Conservation (phyloP, 2,329 filamentous ascomycete species). For the Cercospora brassicicola region DNA sequence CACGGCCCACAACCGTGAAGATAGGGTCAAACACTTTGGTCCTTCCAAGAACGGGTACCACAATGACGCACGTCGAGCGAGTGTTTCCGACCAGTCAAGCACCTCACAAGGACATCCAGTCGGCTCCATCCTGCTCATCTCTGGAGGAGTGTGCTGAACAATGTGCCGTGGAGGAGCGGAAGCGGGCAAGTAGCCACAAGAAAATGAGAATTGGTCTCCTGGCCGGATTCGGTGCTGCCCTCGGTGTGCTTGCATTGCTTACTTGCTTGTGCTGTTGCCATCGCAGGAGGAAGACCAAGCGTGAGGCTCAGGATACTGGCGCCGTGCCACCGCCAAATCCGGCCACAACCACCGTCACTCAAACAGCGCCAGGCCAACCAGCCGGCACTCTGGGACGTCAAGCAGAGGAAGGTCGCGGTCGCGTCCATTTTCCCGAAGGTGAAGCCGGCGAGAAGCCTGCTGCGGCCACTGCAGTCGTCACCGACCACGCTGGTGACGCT, state of each 20-base stretch:
- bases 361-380: not conserved
- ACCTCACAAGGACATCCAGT: not conserved
- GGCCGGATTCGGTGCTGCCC: not conserved
- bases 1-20: not conserved
- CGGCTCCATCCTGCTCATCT: not conserved
- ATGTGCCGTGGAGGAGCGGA: not conserved
- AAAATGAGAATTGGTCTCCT: not conserved
- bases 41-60: not conserved
- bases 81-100: not conserved
- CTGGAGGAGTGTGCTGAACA: not conserved
- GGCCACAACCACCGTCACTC: slow-evolving; percentile 6
- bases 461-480: not conserved
- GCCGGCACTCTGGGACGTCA: slow-evolving; percentile 29
- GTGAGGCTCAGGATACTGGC: not conserved
- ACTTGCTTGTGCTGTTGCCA: slow-evolving; percentile 7
- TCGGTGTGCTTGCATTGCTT: slow-evolving; percentile 4
- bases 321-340: slow-evolving; percentile 2
- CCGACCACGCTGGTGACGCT: not conserved
- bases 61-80: not conserved
- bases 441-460: not conserved
- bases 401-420: slow-evolving; percentile 33
- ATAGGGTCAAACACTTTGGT: not conserved
- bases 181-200: not conserved
- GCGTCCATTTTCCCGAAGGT: slow-evolving; percentile 25
- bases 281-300: not conserved